phyloP scores from a whole-genome alignment of 2,329 filamentous ascomycete genomes.

The Neonectria hederae region DNA sequence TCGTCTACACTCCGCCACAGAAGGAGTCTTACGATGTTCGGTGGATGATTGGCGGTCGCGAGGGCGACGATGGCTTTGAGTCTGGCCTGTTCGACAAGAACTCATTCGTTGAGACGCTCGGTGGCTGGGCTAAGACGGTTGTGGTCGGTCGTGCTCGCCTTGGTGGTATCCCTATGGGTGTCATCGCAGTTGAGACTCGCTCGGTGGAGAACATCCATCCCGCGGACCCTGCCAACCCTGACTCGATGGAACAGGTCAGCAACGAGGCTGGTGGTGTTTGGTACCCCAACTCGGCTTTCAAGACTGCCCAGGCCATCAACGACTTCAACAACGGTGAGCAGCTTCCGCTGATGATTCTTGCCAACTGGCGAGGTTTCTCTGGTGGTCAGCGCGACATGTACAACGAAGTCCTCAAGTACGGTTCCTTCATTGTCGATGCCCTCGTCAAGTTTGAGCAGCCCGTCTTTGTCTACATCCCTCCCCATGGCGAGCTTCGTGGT shows the following conservation, averaged over 20 bases:
- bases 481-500: constrained; percentile 95
- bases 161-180: constrained; percentile 97
- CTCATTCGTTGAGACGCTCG: constrained; percentile 96
- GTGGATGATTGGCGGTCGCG: constrained; percentile 89
- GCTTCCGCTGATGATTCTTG: constrained; percentile 97
- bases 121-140: constrained; percentile 96
- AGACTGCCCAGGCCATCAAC: constrained; percentile 97
- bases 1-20: constrained; percentile 82
- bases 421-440: constrained; percentile 98
- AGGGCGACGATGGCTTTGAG: constrained; percentile 80
- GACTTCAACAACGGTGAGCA: constrained; percentile 99
- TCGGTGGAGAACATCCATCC: constrained; percentile 97
- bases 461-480: constrained; percentile 98
- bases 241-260: constrained; percentile 94
- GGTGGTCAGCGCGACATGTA: constrained; percentile 99
- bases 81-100: constrained; percentile 94
- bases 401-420: constrained; percentile 99
- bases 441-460: constrained; percentile 99
- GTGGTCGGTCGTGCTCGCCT: constrained; percentile 96
- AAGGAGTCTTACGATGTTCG: constrained; percentile 92
- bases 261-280: constrained; percentile 98
- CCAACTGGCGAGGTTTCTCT: constrained; percentile 99
- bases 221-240: constrained; percentile 96
- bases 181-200: constrained; percentile 95
- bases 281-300: constrained; percentile 99